phyloP scores from a whole-genome alignment of 768 basidiomycete genomes.

The Hygrophoropsis aurantiaca region DNA sequence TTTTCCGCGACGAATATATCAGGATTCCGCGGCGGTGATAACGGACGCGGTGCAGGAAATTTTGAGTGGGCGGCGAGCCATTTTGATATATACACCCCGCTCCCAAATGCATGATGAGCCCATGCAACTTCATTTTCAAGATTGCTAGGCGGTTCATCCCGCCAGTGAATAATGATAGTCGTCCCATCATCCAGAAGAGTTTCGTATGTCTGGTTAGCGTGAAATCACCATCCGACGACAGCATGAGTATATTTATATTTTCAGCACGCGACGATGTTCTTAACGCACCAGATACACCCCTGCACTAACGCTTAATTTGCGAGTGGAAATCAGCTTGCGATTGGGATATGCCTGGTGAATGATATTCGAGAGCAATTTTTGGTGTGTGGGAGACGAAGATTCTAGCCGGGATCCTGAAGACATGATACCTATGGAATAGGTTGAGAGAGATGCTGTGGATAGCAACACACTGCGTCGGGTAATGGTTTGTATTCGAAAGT shows the following conservation, averaged over 20 bases:
- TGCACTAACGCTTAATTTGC: not conserved
- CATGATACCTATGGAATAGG: too few species aligned
- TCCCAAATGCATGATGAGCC: slow-evolving; percentile 1
- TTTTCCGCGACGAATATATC: slow-evolving; percentile 1
- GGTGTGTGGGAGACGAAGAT: not conserved
- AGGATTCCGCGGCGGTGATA: not conserved
- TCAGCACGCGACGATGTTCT: not conserved
- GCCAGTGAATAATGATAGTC: slow-evolving; percentile 1
- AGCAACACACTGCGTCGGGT: not conserved
- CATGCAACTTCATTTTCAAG: not conserved
- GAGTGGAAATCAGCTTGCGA: not conserved
- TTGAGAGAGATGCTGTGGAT: too few species aligned
- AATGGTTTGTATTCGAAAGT: not conserved
- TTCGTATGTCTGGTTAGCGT: slow-evolving; percentile 5
- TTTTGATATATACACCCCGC: not conserved
- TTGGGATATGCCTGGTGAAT: not conserved
- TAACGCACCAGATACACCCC: slow-evolving; percentile 1
- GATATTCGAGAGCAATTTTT: not conserved
- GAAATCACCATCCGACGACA: not conserved
- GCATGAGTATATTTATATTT: not conserved
- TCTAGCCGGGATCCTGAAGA: too few species aligned
- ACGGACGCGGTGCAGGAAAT: slow-evolving; percentile 1
- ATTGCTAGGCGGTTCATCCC: not conserved
- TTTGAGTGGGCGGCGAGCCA: slow-evolving; percentile 2
- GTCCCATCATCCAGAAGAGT: not conserved